These are phyloP conservation scores for Penicillium vulpinum DNA, from an alignment of 2,329 filamentous ascomycete genomes.

Conservation along the genomic window DNA sequence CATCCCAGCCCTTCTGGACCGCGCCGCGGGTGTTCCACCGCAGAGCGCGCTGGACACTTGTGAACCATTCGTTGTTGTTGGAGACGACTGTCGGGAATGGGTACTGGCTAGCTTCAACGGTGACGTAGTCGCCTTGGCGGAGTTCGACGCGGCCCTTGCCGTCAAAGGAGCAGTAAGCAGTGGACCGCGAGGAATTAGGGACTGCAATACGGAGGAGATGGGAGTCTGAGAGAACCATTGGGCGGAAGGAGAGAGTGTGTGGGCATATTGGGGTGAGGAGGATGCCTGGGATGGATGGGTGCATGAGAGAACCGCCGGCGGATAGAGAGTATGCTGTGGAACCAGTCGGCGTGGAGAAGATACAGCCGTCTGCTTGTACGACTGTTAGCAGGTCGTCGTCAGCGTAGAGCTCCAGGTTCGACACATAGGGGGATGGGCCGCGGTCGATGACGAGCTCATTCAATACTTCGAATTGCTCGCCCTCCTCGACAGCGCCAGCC, in stretches of 20 bases:
- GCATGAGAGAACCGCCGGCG: constrained; percentile 90
- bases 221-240: constrained; percentile 95
- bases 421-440: constrained; percentile 94
- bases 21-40: constrained; percentile 94
- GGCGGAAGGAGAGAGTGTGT: constrained; percentile 92
- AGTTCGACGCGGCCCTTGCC: constrained; percentile 95
- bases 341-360: constrained; percentile 93
- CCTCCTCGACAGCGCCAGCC: constrained; percentile 72
- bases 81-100: constrained; percentile 95
- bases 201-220: constrained; percentile 88
- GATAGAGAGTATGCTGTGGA: constrained; percentile 95
- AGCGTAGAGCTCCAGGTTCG: constrained; percentile 92
- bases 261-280: constrained; percentile 96
- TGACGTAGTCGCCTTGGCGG: constrained; percentile 90
- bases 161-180: constrained; percentile 95
- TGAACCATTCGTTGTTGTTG: constrained; percentile 91
- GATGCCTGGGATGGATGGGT: constrained; percentile 95
- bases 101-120: constrained; percentile 92
- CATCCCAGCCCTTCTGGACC: constrained; percentile 80
- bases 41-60: constrained; percentile 86
- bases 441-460: constrained; percentile 99
- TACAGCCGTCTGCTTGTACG: constrained; percentile 94
- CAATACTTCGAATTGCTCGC: constrained; percentile 94
- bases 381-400: constrained; percentile 94
- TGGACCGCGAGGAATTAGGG: constrained; percentile 80